Percentiles rank a stretch among this genome's conserved stretches.
Evolutionary conservation across 139 green algal genomes (phyloP).

Genomic region (Volvox africanus): DNA sequence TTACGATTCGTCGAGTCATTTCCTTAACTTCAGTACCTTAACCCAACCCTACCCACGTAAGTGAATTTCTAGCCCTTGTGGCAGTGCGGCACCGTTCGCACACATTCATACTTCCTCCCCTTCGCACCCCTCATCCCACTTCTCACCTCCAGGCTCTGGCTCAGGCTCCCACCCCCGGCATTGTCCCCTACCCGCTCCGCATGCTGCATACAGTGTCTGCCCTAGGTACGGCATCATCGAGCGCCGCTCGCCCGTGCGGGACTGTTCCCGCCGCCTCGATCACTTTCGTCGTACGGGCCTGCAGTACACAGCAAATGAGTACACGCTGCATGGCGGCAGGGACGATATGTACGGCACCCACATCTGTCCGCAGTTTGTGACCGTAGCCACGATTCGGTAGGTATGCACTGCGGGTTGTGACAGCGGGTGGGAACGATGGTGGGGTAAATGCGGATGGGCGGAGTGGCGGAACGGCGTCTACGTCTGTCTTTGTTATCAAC

Average conservation of each 20-base stretch:
- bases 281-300: neutral
- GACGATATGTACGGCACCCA: conserved; percentile 1
- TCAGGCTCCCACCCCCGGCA: too few relatives aligned
- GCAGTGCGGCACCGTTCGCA: too few relatives aligned
- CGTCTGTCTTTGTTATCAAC: too few relatives aligned
- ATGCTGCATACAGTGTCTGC: neutral
- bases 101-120: too few relatives aligned
- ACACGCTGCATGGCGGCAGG: conserved; percentile 20
- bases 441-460: neutral
- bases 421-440: too few relatives aligned
- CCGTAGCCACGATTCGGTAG: conserved; percentile 7
- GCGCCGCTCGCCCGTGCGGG: neutral
- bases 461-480: too few relatives aligned
- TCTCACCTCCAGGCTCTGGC: neutral
- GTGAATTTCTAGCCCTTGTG: too few relatives aligned
- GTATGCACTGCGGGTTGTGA: neutral
- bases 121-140: too few relatives aligned
- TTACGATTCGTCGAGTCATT: too few relatives aligned
- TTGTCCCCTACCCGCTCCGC: neutral
- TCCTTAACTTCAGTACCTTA: too few relatives aligned
- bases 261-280: neutral
- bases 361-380: conserved; percentile 39
- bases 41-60: too few relatives aligned
- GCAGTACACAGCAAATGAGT: conserved; percentile 16
- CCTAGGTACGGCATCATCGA: conserved; percentile 3